Evolutionary conservation across 495 filamentous ascomycete genomes (phyloP).

Genomic region (Amniculicola lignicola): DNA sequence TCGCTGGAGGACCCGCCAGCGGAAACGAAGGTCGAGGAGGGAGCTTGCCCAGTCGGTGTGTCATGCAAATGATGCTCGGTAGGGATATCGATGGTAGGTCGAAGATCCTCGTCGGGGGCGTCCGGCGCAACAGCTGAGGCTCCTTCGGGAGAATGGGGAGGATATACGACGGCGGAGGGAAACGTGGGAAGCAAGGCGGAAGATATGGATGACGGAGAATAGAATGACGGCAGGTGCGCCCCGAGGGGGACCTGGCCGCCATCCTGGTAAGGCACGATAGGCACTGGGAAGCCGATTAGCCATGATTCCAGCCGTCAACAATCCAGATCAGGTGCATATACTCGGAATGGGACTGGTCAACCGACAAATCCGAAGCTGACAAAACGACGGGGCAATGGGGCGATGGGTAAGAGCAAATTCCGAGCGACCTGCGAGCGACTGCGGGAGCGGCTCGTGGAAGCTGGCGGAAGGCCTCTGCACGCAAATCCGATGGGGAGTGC

Average conservation of each 20-base stretch:
- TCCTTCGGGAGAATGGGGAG: neutral
- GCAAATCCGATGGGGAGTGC: neutral
- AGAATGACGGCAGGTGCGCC: conserved; percentile 6
- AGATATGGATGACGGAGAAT: conserved; percentile 7
- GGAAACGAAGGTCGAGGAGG: neutral
- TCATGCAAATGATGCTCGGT: conserved; percentile 13
- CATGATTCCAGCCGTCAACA: conserved; percentile 11
- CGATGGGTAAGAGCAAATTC: neutral
- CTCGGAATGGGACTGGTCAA: neutral
- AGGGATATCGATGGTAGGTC: conserved; percentile 26
- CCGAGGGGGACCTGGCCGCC: conserved; percentile 33
- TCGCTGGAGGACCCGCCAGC: conserved; percentile 3
- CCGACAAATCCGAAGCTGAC: conserved; percentile 29
- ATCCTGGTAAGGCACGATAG: conserved; percentile 30
- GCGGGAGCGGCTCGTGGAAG: conserved; percentile 18
- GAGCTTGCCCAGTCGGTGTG: conserved; percentile 6
- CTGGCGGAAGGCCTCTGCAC: conserved; percentile 25
- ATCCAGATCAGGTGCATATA: neutral
- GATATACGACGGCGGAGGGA: conserved; percentile 17
- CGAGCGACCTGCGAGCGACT: neutral
- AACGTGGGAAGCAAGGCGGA: conserved; percentile 19
- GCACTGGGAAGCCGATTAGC: conserved; percentile 33
- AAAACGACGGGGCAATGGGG: conserved; percentile 18
- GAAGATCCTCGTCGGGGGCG: conserved; percentile 7
- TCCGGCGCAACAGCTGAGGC: conserved; percentile 21